Evolutionary conservation across 2,329 filamentous ascomycete species (phyloP), one percentile per base, ranked within the genome.

Genomic region (Nothopassalora personata): DNA sequence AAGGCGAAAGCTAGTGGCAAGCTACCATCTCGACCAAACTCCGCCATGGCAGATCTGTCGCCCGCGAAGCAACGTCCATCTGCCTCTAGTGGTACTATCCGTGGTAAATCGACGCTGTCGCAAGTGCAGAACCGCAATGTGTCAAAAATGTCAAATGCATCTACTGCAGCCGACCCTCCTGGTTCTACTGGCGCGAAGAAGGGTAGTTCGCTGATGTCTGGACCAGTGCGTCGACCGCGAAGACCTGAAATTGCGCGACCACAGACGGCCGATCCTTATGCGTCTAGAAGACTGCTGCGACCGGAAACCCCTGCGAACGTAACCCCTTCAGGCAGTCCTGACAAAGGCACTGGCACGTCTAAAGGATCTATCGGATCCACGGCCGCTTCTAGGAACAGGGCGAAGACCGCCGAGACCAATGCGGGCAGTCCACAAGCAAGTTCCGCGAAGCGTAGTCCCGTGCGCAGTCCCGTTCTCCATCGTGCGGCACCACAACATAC

Each of bases 1-100:
- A 92, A 91, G 75, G 90, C 78, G 59, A 81, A 80, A 52, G 75
- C 74, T 47, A 75, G 75, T 45, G 75, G 76, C 64, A 72, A 72
- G 59, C 70, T 79, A 50, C 78, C 79, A 23, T 78, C 82, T 51
- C 77, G 81, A 18, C 82, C 83, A n/a, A 82, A 76, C 67, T 84
- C 83, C 60, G 81, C 82, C 52, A 81, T 82, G 68, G 80, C 82
- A 31, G 75, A 74, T 47, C 79, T 83, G 62, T 76, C 81, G 45
- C 76, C 80, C 23, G 72, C 72, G 7, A 79, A 79, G 63, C 72
- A 75, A 46, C 74, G 69, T 46, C 64, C 66, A n/a, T 61, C 65
- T 2, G 55, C 62, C 23, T 53, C 62, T 6, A 67, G 64, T 23
- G 64, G 61, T 34, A 63, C 66, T 3, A 54, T 59, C 34, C 66